These are phyloP conservation scores for Rhizopogon vesiculosus DNA, from an alignment of 768 basidiomycete genomes.

Conservation along the genomic window DNA sequence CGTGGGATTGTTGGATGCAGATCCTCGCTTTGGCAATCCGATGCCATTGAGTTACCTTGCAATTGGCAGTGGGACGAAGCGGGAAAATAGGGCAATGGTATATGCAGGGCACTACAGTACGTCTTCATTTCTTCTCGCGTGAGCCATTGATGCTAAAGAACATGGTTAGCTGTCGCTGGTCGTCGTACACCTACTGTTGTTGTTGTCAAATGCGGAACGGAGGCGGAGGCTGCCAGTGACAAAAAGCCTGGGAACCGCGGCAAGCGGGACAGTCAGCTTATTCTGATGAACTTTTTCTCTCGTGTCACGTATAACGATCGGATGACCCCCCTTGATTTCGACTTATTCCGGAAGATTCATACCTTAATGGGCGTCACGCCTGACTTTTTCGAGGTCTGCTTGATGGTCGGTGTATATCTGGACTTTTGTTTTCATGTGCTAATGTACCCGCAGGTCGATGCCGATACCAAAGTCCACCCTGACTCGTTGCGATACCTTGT, in stretches of 20 bases:
- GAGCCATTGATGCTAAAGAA: conserved; percentile 1
- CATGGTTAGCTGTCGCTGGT: conserved; percentile 61
- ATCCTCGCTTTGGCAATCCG: conserved; percentile 94
- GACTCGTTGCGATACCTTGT: conserved; percentile 88
- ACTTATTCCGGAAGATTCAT: conserved; percentile 95
- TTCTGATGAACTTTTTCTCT: conserved; percentile 99
- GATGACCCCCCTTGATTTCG: conserved; percentile 96
- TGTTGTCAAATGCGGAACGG: conserved; percentile 94
- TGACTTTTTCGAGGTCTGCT: conserved; percentile 94
- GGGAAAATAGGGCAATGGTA: conserved; percentile 93
- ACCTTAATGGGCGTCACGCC: conserved; percentile 98
- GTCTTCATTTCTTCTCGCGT: conserved; percentile 25
- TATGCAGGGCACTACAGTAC: conserved; percentile 99
- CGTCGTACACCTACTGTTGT: conserved; percentile 92
- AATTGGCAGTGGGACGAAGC: conserved; percentile 86
- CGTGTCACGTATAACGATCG: conserved; percentile 99
- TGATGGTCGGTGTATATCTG: conserved; percentile 70
- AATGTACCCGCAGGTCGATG: conserved; percentile 74
- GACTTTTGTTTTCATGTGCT: neutral
- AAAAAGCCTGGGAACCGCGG: conserved; percentile 98
- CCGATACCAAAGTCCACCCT: conserved; percentile 94
- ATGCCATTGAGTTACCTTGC: conserved; percentile 91
- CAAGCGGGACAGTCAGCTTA: conserved; percentile 97
- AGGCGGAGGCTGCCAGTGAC: conserved; percentile 73
- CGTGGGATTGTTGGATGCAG: conserved; percentile 85